Percentiles rank a stretch among this genome's conserved stretches.
phyloP scores from a whole-genome alignment of 148 eudicot genomes.

The Pharnaceum exiguum region DNA sequence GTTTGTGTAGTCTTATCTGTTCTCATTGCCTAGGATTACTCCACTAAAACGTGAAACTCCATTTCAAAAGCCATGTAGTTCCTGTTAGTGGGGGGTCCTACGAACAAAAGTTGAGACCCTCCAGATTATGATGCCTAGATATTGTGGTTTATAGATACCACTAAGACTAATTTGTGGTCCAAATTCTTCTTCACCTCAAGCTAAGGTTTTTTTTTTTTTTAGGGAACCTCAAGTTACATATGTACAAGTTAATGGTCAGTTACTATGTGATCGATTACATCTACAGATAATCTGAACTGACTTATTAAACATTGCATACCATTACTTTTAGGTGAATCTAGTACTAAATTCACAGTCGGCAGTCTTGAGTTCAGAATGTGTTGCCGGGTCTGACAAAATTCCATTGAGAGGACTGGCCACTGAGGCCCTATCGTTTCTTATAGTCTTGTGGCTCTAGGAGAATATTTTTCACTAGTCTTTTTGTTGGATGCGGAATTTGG shows the following conservation, averaged over 20 bases:
- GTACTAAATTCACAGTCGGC: not conserved
- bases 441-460: not conserved
- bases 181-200: conserved; percentile 10
- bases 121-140: conserved; percentile 10
- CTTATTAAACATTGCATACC: not conserved
- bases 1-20: not conserved
- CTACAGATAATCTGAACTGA: not conserved
- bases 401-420: conserved; percentile 16
- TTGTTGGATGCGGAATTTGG: conserved; percentile 20
- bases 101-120: conserved; percentile 9
- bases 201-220: no score
- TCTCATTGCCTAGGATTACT: conserved; percentile 9
- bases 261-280: conserved; percentile 4
- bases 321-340: conserved; percentile 13
- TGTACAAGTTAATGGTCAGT: no score
- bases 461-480: conserved; percentile 14
- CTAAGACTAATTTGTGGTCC: conserved; percentile 17
- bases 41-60: not conserved
- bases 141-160: not conserved
- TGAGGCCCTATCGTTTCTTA: conserved; percentile 1
- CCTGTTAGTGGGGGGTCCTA: conserved; percentile 18
- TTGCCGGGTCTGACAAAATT: not conserved
- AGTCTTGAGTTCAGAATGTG: not conserved
- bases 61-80: conserved; percentile 1
- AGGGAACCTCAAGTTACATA: no score